Base-by-base conservation (phyloP, 163 green algal species). In the Scenedesmus sp. region DNA sequence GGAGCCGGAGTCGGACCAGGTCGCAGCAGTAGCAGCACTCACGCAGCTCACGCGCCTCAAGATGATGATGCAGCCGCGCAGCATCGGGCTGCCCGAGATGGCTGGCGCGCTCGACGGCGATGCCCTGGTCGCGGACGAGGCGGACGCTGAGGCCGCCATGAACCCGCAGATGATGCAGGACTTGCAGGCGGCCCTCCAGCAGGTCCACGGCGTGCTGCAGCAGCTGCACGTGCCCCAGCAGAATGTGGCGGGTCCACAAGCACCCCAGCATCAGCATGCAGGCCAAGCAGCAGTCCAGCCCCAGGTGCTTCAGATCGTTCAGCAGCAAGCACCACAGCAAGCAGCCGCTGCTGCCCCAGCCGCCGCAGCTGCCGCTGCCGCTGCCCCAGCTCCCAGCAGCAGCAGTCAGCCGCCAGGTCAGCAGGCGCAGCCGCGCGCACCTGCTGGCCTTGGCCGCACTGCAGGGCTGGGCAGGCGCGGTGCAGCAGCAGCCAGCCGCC, bases 1-100 rank as follows among this genome's bases (percentile, higher is more conserved):
- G 1, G 43, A 84, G 85, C 85, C 70, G 15, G 85, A 90, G n/a
- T 59, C 30, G 2, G 85, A 90, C 33, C 85, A 90, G 85, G 85
- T 90, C 37, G 85, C 85, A 43, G 85, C 85, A 42, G 70, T 90
- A 18, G 85, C 85, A 59, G 85, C 85, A 24, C 70, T 90, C n/a
- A 90, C 85, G 33, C 85, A 90, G 46, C 72, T 90, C 15, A 90
- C 85, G 0, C 78, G 85, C 12, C n/a, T 83, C 43, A 83, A 83
- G 44, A 46, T 82, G 44, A 89, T 89, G 85, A 37, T 89, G 68
- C 85, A 89, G 43, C 85, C 85, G 3, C 6, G 42, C 24, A 70
- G 35, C 16, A 20, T 76, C 2, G 35, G 35, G 35, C 3, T 44
- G n/a, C 30, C 20, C 24, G 33, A 80, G 10, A 44, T 49, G 35